Percentiles rank a stretch among this genome's conserved stretches.
phyloP scores from a whole-genome alignment of 2,329 filamentous ascomycete species.

The Cadophora sp. region DNA sequence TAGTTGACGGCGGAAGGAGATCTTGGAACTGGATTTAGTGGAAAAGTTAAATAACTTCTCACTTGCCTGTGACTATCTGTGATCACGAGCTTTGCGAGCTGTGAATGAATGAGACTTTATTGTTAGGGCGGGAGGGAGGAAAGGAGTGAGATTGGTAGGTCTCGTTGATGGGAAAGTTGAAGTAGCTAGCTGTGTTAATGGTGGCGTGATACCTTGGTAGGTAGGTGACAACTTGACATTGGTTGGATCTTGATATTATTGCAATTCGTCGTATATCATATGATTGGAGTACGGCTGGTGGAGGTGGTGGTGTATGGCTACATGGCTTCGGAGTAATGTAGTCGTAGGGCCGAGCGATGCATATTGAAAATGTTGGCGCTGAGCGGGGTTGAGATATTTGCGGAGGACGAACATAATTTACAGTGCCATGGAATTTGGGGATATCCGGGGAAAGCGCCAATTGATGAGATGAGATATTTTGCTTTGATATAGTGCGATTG shows the following conservation, averaged over 20 bases:
- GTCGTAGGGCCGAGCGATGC: constrained; percentile 5
- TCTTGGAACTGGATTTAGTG: background rate
- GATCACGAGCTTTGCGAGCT: too few species aligned
- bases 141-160: too few species aligned
- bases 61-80: too few species aligned
- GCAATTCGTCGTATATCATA: background rate
- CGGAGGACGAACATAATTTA: background rate
- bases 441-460: background rate
- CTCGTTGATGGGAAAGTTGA: too few species aligned
- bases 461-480: background rate
- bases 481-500: too few species aligned
- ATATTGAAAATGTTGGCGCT: background rate
- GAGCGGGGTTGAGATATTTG: background rate
- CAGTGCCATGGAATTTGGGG: background rate
- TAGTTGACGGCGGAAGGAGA: background rate
- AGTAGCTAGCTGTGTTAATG: too few species aligned
- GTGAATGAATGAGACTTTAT: too few species aligned
- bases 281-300: too few species aligned
- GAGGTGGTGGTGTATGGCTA: background rate
- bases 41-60: too few species aligned
- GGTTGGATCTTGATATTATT: background rate
- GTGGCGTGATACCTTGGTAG: too few species aligned
- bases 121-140: too few species aligned
- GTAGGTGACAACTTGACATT: too few species aligned
- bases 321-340: constrained; percentile 9